Evolutionary conservation across 2,329 filamentous ascomycete species (phyloP).

Genomic region (Ascochyta viciae-villosae): DNA sequence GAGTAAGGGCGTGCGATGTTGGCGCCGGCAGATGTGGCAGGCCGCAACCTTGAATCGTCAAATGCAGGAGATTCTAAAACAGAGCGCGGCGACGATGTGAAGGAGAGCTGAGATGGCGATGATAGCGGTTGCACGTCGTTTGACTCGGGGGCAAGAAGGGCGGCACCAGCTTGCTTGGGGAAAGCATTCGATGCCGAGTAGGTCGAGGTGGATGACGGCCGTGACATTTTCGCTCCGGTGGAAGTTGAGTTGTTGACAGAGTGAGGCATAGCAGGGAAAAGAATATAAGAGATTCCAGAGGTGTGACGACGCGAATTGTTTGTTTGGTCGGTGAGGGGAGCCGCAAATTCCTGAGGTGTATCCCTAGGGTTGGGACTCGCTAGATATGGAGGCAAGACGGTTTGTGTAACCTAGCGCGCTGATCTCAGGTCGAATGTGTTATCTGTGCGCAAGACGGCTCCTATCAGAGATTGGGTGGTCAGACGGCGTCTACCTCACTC

Average conservation of each 20-base stretch:
- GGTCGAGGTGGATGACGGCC: conserved; percentile 46
- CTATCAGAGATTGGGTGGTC: conserved; percentile 10
- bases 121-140: conserved; percentile 42
- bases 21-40: conserved; percentile 19
- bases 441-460: conserved; percentile 21
- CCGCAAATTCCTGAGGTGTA: conserved; percentile 32
- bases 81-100: conserved; percentile 44
- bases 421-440: conserved; percentile 19
- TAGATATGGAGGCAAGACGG: conserved; percentile 37
- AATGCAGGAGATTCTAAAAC: conserved; percentile 26
- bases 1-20: conserved; percentile 24
- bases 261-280: conserved; percentile 43
- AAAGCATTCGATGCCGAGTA: conserved; percentile 42
- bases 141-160: conserved; percentile 36
- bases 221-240: conserved; percentile 45
- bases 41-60: conserved; percentile 20
- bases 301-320: conserved; percentile 17
- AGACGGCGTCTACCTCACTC: conserved; percentile 5
- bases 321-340: conserved; percentile 34
- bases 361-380: conserved; percentile 24
- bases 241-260: conserved; percentile 42
- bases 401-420: conserved; percentile 31
- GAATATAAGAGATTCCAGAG: conserved; percentile 19
- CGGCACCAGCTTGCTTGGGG: conserved; percentile 44
- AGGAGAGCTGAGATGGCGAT: conserved; percentile 48